phyloP scores from a whole-genome alignment of 2,329 filamentous ascomycete species.

The Pestalotiopsis sp. region DNA sequence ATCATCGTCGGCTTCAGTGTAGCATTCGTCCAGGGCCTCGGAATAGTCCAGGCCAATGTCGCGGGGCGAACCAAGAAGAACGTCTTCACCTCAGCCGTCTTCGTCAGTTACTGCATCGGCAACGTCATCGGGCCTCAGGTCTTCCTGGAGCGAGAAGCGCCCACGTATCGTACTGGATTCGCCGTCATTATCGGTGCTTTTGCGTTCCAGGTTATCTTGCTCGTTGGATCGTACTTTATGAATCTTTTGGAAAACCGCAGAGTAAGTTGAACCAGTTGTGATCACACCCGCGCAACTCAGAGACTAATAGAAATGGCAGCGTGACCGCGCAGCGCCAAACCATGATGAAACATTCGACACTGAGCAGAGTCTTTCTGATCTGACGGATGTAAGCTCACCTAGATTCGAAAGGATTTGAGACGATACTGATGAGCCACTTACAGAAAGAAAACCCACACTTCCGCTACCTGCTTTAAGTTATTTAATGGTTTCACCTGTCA shows the following conservation, averaged over 20 bases:
- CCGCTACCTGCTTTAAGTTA: slow-evolving; percentile 1
- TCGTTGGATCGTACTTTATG: background rate
- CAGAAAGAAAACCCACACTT: slow-evolving; percentile 9
- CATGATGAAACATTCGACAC: background rate
- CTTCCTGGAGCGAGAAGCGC: slow-evolving; percentile 1
- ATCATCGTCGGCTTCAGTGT: slow-evolving; percentile 6
- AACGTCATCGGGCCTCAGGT: slow-evolving; percentile 5
- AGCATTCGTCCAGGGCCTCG: slow-evolving; percentile 1
- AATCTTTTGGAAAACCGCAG: slow-evolving; percentile 1
- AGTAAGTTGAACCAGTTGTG: background rate
- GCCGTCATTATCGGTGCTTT: background rate
- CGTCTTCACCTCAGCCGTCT: slow-evolving; percentile 8
- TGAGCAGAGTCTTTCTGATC: slow-evolving; percentile 6
- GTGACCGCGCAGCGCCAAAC: background rate
- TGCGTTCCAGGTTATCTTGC: background rate
- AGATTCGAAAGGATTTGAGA: too few species aligned
- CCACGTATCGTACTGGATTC: background rate
- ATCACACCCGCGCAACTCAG: background rate
- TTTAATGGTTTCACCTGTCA: background rate
- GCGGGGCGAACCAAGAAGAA: slow-evolving; percentile 7
- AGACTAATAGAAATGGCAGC: background rate
- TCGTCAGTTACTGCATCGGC: slow-evolving; percentile 9
- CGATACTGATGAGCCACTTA: background rate
- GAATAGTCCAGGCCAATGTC: slow-evolving; percentile 5
- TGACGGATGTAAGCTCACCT: background rate